Conservation (phyloP, 129 eudicot genomes). For the Saussurea involucrata region DNA sequence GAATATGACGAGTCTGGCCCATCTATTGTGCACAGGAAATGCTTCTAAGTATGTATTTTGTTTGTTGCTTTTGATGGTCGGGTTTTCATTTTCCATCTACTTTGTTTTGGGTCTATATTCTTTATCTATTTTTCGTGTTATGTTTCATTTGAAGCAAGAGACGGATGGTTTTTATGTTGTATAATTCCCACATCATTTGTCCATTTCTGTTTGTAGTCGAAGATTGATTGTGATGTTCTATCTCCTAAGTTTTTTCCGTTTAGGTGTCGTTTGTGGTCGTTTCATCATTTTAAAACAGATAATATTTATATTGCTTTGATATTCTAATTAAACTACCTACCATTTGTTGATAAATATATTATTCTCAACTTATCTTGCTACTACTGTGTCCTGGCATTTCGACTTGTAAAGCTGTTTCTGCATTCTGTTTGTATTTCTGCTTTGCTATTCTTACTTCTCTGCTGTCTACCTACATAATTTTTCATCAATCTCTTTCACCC, state of each 20-base stretch:
- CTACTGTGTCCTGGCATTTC: not conserved
- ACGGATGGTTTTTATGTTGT: conserved; percentile 1
- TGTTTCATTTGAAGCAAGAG: conserved; percentile 26
- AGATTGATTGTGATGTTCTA: not conserved
- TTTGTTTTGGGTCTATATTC: conserved; percentile 29
- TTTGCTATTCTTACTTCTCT: not conserved
- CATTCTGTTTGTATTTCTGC: not conserved
- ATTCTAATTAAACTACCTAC: conserved; percentile 2
- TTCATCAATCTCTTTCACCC: too few species aligned
- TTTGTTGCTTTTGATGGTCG: conserved; percentile 21
- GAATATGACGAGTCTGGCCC: conserved; percentile 71
- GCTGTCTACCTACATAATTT: not conserved
- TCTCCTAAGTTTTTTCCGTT: not conserved
- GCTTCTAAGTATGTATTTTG: conserved; percentile 42
- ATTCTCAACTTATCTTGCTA: too few species aligned
- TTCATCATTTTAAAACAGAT: not conserved
- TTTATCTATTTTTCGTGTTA: conserved; percentile 22
- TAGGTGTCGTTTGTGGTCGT: conserved; percentile 3
- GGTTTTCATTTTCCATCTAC: conserved; percentile 14
- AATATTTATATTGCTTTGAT: not conserved
- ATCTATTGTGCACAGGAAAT: conserved; percentile 62
- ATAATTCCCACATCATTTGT: not conserved
- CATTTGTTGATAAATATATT: conserved; percentile 2
- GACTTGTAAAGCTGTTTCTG: not conserved
- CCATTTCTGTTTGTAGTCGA: not conserved